These are phyloP conservation scores for Noccaea bulbosa DNA, from an alignment of 345 rosid genomes.

Conservation along the genomic window DNA sequence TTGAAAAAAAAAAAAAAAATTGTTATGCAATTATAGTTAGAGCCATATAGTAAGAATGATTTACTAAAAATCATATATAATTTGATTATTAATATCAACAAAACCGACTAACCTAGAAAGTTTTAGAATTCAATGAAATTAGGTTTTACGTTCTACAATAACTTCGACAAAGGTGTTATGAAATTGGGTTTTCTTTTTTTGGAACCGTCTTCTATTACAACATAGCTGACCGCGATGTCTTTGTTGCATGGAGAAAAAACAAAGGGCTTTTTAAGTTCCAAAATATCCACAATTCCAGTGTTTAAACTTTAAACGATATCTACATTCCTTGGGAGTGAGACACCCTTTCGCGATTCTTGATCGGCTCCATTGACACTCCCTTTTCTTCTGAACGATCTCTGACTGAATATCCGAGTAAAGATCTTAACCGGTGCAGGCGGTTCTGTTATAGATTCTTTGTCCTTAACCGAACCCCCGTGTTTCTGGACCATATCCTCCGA, in stretches of 20 bases:
- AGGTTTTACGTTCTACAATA: too few relatives aligned
- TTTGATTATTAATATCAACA: too few relatives aligned
- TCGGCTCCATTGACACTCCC: slow-evolving; percentile 52
- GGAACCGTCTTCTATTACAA: too few relatives aligned
- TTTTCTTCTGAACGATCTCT: slow-evolving; percentile 61
- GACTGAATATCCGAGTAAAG: slow-evolving; percentile 58
- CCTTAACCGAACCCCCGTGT: slow-evolving; percentile 41
- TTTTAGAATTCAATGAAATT: too few relatives aligned
- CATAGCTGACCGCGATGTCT: too few relatives aligned
- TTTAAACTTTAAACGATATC: slow-evolving; percentile 51
- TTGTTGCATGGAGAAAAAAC: slow-evolving; percentile 3
- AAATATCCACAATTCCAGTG: not conserved
- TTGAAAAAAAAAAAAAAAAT: too few relatives aligned
- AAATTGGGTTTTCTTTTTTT: too few relatives aligned
- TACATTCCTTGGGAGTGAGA: slow-evolving; percentile 26
- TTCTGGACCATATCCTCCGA: slow-evolving; percentile 64
- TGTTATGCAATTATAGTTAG: too few relatives aligned
- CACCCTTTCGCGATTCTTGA: slow-evolving; percentile 47
- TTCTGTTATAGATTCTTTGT: slow-evolving; percentile 38
- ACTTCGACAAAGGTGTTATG: too few relatives aligned
- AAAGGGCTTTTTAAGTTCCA: not conserved
- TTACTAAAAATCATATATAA: too few relatives aligned
- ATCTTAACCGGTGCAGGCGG: slow-evolving; percentile 59
- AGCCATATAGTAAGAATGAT: too few relatives aligned
- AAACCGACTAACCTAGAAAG: too few relatives aligned